Conservation (phyloP, 352 stramenopile genomes). For the Phytophthora colocasiae region DNA sequence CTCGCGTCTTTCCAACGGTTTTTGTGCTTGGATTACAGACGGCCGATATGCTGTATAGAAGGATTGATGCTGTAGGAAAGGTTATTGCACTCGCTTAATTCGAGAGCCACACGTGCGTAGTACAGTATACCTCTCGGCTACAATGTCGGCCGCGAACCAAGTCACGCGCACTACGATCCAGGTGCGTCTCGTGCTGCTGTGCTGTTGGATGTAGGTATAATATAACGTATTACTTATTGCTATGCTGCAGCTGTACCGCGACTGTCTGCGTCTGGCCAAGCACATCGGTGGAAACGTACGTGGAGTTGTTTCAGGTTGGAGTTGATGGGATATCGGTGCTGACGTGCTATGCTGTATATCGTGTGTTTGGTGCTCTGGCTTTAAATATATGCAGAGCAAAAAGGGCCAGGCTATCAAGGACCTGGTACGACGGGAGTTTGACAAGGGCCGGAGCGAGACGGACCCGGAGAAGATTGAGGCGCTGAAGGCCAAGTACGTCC, state of each 20-base stretch:
- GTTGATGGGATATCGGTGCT: neutral
- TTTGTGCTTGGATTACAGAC: constrained; percentile 18
- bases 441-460: constrained; percentile 78
- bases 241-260: constrained; percentile 72
- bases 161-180: constrained; percentile 80
- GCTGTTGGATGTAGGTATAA: too few relatives aligned
- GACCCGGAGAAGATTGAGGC: constrained; percentile 85
- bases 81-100: too few relatives aligned
- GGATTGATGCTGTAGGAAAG: too few relatives aligned
- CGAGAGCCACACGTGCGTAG: neutral
- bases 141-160: constrained; percentile 65
- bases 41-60: neutral
- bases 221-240: neutral
- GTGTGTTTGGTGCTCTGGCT: constrained; percentile 1
- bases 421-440: constrained; percentile 80
- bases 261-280: constrained; percentile 87
- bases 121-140: neutral
- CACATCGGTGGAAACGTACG: constrained; percentile 87
- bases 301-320: constrained; percentile 1
- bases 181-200: constrained; percentile 31
- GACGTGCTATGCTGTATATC: neutral
- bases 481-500: constrained; percentile 83
- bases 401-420: constrained; percentile 80
- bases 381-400: constrained; percentile 62
- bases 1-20: constrained; percentile 23